Percentiles rank a stretch among this genome's conserved stretches.
Evolutionary conservation across 176 grass and related monocot species (phyloP).

Genomic region (Carex scoparia): DNA sequence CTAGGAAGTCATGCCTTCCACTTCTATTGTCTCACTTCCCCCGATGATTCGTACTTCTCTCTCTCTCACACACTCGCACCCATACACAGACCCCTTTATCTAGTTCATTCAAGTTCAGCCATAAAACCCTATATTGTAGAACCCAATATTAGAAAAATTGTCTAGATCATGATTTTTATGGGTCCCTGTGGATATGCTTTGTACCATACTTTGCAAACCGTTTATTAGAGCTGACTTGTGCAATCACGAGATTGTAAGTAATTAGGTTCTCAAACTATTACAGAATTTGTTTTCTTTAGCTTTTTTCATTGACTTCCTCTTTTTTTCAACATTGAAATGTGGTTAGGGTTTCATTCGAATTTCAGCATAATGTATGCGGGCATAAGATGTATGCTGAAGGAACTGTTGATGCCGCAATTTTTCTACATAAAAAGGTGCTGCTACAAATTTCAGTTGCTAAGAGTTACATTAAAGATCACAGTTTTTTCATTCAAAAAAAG

Average conservation of each 20-base stretch:
- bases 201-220: neutral
- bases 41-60: conserved; percentile 57
- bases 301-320: conserved; percentile 1
- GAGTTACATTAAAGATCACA: neutral
- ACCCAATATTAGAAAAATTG: neutral
- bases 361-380: conserved; percentile 93
- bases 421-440: conserved; percentile 72
- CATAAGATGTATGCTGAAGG: conserved; percentile 83
- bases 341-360: conserved; percentile 82
- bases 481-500: neutral
- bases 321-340: neutral
- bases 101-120: neutral
- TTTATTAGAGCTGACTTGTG: neutral
- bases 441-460: neutral
- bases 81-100: neutral
- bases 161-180: neutral
- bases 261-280: neutral
- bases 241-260: neutral
- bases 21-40: conserved; percentile 80
- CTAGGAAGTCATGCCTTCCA: conserved; percentile 86
- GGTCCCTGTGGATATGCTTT: neutral
- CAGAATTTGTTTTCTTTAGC: neutral
- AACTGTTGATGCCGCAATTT: conserved; percentile 63
- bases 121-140: neutral
- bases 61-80: neutral